phyloP scores from a whole-genome alignment of 73 alveolate genomes.

The Paramecium tetraurelia region DNA sequence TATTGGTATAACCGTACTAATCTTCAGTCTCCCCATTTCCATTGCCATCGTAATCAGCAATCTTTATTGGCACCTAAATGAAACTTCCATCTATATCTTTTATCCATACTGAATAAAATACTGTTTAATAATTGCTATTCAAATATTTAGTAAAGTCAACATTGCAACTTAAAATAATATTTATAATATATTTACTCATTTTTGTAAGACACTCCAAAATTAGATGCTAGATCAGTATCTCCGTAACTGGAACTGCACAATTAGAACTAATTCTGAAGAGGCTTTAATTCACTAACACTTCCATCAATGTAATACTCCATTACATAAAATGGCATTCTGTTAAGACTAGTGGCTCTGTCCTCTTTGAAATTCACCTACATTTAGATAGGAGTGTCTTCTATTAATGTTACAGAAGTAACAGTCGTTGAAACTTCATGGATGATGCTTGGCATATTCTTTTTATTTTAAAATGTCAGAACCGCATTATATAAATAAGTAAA shows the following conservation, averaged over 20 bases:
- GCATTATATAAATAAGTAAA: not conserved
- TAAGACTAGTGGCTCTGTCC: slow-evolving; percentile 52
- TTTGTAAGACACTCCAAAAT: slow-evolving; percentile 51
- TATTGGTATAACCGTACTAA: slow-evolving; percentile 39
- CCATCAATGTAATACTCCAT: slow-evolving; percentile 18
- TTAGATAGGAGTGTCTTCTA: slow-evolving; percentile 70
- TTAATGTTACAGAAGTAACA: slow-evolving; percentile 57
- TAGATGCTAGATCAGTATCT: slow-evolving; percentile 57
- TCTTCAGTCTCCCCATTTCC: slow-evolving; percentile 58
- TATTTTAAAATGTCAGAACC: slow-evolving; percentile 59
- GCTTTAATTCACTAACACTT: slow-evolving; percentile 20
- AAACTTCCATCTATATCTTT: slow-evolving; percentile 65
- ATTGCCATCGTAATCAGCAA: slow-evolving; percentile 64
- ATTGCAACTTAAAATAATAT: slow-evolving; percentile 63
- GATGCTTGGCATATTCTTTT: slow-evolving; percentile 37
- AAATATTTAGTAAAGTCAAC: slow-evolving; percentile 63
- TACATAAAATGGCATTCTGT: slow-evolving; percentile 58
- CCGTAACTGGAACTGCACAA: slow-evolving; percentile 65
- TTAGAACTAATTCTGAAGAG: slow-evolving; percentile 63
- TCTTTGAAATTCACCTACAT: slow-evolving; percentile 31
- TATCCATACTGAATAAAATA: slow-evolving; percentile 83
- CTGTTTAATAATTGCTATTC: slow-evolving; percentile 13
- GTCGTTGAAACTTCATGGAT: not conserved
- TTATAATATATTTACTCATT: slow-evolving; percentile 75
- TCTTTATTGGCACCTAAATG: slow-evolving; percentile 83